Evolutionary conservation across 1,284 basidiomycete genomes (phyloP), one percentile per base, ranked within the genome.

Genomic region (Ustanciosporium gigantosporum): DNA sequence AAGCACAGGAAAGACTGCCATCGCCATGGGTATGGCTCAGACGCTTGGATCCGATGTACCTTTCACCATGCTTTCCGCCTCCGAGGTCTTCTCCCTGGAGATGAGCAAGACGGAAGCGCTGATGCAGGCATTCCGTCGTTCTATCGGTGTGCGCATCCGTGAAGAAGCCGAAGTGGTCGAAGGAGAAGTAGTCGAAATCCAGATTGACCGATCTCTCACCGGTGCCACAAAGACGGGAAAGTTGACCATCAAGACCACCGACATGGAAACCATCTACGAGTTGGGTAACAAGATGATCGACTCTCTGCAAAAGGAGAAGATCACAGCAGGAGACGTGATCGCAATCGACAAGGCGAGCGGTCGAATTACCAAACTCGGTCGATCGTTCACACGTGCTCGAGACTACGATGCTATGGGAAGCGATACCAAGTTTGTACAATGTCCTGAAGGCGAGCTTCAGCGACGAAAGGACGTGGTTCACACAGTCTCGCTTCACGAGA

Each of bases 221-320:
- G 95, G 95, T 24, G 91, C 93, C 0, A 96, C 93, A 14, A 98
- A 97, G 82, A 97, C 94, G 0, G 94, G 95, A 6, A 94, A 96
- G 78, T 80, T 98, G 52, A 97, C 94, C 0, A 89, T 98, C 75
- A 98, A 98, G 81, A 96, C 92, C 9, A 97, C 93, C 4, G 94
- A 98, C 79, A 98, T 98, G 94, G 94, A 98, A 82, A 98, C 94
- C 14, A 90, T 98, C 32, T 98, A 98, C 78, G 95, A 98, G 80
- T 84, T 98, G 16, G 95, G 95, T 8, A 92, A 88, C 50, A 98
- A 98, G 83, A 98, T 98, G 95, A 97, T 98, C 56, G 94, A 98
- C 73, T 87, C 92, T 7, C 80, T 98, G 31, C 88, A 91, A 40
- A 95, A 94, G 79, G 93, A 98, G 81, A 98, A 97, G 77, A 89